Evolutionary conservation across 1,139 yeast species (phyloP), one percentile per base, ranked within the genome.

Genomic region (Kodamaea anthophila): DNA sequence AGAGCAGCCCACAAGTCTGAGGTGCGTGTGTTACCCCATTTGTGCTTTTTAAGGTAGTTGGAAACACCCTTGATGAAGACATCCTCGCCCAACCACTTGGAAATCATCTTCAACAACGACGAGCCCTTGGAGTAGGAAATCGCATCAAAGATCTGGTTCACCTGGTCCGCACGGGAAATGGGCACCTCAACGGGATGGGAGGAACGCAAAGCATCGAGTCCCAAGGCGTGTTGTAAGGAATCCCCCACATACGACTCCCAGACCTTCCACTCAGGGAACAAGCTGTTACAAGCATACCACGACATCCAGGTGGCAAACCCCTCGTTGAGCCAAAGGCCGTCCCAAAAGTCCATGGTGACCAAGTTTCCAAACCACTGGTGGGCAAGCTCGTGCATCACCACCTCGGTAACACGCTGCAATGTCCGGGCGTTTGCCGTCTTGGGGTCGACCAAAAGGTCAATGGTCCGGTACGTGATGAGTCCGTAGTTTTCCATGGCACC

Each of bases 251-350:
- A 73, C 5, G 61, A 63, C 37, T 67, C 65, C 59, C 74, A 74
- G 12, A 70, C 68, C 40, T 71, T 66, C 79, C 79, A 74, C 30
- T 73, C 78, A 12, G 77, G 78, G 44, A 62, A 64, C 38, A 71
- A 58, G 24, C 64, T 41, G 43, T 73, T 74, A 36, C 84, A 74
- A 3, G 93, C 83, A 49, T 76, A 71, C 81, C 87, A 83, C 4
- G 91, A 82, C 73, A 84, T 72, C 69, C 74, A 73, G 10, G 80
- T 74, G 10, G 80, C 80, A 51, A 74, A 74, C 10, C 79, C 77
- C 52, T 74, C 80, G 42, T 74, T 74, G 36, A 74, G 61, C 79
- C 79, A 74, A 40, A 74, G 58, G 35, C 73, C 79, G 36, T 74
- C 76, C 80, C 80, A 74, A 67, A 73, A 74, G 42, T 71, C 66